Percentiles rank a stretch among this genome's conserved stretches.
Evolutionary conservation across 179 eudicot genomes (phyloP).

Genomic region (Corrigiola litoralis): DNA sequence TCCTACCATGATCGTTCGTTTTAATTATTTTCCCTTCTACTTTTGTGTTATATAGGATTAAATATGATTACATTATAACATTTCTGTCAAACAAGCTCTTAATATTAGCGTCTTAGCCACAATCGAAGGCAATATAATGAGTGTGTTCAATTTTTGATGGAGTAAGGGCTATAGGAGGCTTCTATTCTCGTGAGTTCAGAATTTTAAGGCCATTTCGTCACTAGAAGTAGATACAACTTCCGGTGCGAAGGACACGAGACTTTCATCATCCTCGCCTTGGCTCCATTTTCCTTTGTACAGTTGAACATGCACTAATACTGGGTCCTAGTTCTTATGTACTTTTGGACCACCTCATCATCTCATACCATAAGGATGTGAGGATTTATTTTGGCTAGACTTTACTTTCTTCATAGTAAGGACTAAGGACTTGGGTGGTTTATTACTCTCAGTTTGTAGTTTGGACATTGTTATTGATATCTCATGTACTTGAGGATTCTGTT

Average conservation of each 20-base stretch:
- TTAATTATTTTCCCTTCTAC: too few species aligned
- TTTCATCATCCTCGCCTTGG: neutral
- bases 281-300: neutral
- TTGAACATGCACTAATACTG: conserved; percentile 1
- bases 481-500: too few species aligned
- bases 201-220: neutral
- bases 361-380: too few species aligned
- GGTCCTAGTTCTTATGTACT: conserved; percentile 9
- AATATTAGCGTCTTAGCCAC: neutral
- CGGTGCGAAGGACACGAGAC: neutral
- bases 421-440: too few species aligned
- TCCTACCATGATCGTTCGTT: too few species aligned
- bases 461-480: too few species aligned
- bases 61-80: too few species aligned
- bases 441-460: too few species aligned
- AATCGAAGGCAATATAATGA: neutral
- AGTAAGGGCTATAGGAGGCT: too few species aligned
- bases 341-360: conserved; percentile 17
- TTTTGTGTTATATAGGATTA: too few species aligned
- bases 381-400: neutral
- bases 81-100: too few species aligned
- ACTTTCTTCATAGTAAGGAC: neutral
- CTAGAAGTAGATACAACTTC: neutral
- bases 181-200: neutral
- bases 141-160: neutral